phyloP scores from a whole-genome alignment of 2,329 filamentous ascomycete species.

The Aquanectria penicillioides region DNA sequence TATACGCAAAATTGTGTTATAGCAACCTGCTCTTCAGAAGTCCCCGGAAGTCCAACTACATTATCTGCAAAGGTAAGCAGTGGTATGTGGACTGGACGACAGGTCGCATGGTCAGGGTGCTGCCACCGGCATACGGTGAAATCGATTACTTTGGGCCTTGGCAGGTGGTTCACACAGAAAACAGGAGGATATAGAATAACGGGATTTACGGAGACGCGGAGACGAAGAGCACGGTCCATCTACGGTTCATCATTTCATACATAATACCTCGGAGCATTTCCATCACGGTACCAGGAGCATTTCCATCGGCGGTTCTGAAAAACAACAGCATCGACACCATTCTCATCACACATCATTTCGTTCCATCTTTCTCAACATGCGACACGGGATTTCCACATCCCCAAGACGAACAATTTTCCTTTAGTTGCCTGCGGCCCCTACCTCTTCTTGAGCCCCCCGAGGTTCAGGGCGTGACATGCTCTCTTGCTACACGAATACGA shows the following conservation, averaged over 20 bases:
- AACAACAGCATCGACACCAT: conserved; percentile 9
- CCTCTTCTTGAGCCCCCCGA: not conserved
- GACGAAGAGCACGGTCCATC: conserved; percentile 11
- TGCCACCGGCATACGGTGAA: conserved; percentile 65
- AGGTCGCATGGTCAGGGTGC: conserved; percentile 63
- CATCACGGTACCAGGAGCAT: conserved; percentile 14
- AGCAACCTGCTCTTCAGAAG: conserved; percentile 66
- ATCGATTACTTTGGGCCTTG: conserved; percentile 60
- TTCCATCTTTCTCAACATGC: not conserved
- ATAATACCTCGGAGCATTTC: conserved; percentile 3
- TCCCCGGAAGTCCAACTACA: conserved; percentile 67
- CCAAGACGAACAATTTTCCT: not conserved
- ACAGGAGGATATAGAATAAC: conserved; percentile 52
- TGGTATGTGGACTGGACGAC: conserved; percentile 70
- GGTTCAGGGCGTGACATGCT: not conserved
- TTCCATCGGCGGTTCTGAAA: conserved; percentile 4
- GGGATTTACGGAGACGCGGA: conserved; percentile 10
- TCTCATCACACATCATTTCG: not conserved
- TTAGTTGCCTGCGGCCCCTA: not conserved
- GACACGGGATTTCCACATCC: not conserved
- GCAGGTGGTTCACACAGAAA: conserved; percentile 62
- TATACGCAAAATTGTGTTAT: conserved; percentile 70
- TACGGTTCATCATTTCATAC: conserved; percentile 13
- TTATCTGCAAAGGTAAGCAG: conserved; percentile 65
- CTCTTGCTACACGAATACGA: not conserved